Evolutionary conservation across 768 basidiomycete species (phyloP), one percentile per base, ranked within the genome.

Genomic region (Suillus cothurnatus): DNA sequence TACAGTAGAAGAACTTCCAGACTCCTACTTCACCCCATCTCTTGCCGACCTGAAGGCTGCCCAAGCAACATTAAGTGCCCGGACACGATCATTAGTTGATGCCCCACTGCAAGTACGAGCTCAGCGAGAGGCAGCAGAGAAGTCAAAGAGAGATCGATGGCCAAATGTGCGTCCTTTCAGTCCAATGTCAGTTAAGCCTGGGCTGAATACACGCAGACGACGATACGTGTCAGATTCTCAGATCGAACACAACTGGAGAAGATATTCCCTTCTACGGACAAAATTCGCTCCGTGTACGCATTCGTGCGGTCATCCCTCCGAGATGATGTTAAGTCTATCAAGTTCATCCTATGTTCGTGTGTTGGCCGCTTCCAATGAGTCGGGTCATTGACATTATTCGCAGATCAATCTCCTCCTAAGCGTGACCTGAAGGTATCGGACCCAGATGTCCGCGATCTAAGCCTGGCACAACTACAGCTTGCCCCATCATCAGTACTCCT

Each of bases 341-440:
- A 94, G 71, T 97, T 95, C 71, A 82, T 94, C 45, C 81, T 97
- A 45, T 96, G 94, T 95, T 70, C 61, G 88, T 83, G 39, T 45
- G 57, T 43, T 21, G 39, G 19, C 17, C 6, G n/a, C n/a, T 8
- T 31, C 38, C 11, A 55, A 50, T 52, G 45, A n/a, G 58, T 14
- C 9, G 3, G 19, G 19, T n/a, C 19, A 28, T 59, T 63, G 9
- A 70, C 32, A n/a, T 59, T 28, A 45, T 43, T 23, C 49, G 19
- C 49, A 95, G 93, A 92, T 76, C 92, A 95, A 78, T 80, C 83
- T 3, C 93, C 93, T 2, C 95, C 94, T 1, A 89, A 88, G 70
- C 87, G 90, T 32, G 95, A 97, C 62, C 81, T 93, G 70, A 92
- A 89, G 69, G 90, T 93, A 8, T 92, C 91, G 6, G 94, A 95